phyloP scores from a whole-genome alignment of 345 rosid species.

The Euphorbia lathyris region DNA sequence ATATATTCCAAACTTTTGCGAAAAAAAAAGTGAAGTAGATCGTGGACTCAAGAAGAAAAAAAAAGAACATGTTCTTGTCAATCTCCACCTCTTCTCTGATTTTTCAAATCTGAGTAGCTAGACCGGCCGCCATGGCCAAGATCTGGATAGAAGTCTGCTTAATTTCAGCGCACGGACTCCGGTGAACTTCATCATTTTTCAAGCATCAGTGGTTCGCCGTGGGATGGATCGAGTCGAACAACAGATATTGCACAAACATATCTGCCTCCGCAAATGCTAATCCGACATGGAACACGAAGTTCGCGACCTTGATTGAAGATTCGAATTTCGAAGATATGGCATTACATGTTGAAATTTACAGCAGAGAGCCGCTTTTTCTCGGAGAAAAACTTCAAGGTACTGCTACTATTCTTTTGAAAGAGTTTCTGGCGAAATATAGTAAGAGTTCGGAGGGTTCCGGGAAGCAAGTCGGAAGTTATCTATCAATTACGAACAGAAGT shows the following conservation, averaged over 20 bases:
- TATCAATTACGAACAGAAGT: constrained; percentile 65
- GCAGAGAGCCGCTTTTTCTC: constrained; percentile 86
- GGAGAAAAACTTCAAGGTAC: constrained; percentile 74
- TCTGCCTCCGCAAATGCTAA: constrained; percentile 64
- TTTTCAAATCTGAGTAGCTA: no score
- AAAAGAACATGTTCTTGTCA: no score
- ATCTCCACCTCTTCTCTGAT: no score
- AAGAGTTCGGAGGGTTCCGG: constrained; percentile 33
- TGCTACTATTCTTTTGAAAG: constrained; percentile 61
- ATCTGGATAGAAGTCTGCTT: constrained; percentile 63
- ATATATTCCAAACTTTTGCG: no score
- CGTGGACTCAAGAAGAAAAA: no score
- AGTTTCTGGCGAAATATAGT: constrained; percentile 42
- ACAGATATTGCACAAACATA: constrained; percentile 81
- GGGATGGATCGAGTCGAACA: constrained; percentile 81
- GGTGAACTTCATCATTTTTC: constrained; percentile 57
- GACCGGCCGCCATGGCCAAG: constrained; percentile 66
- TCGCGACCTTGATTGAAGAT: constrained; percentile 52
- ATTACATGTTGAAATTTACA: constrained; percentile 66
- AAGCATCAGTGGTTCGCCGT: constrained; percentile 90
- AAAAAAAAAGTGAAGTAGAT: no score
- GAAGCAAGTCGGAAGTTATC: constrained; percentile 69
- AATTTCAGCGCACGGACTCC: constrained; percentile 75
- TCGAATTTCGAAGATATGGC: constrained; percentile 40
- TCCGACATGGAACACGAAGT: constrained; percentile 83